Evolutionary conservation across 75 land plant species (phyloP).

Genomic region (Pinus tabuliformis): DNA sequence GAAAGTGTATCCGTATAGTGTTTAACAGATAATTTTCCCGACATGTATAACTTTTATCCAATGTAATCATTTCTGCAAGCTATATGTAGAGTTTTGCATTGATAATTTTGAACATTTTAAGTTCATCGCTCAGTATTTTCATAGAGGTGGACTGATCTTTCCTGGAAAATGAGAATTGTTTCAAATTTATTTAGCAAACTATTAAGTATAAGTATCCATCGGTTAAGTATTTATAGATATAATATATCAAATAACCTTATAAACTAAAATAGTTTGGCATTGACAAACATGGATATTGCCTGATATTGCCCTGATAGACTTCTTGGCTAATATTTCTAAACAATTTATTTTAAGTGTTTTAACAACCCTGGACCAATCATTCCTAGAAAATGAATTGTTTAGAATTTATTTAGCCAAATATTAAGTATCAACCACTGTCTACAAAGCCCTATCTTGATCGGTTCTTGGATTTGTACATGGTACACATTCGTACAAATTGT

Average conservation of each 20-base stretch:
- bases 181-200: too few species aligned
- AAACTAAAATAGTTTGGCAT: too few species aligned
- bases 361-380: neutral
- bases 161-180: neutral
- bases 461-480: too few species aligned
- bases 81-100: neutral
- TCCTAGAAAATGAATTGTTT: neutral
- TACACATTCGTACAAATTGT: too few species aligned
- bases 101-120: slow-evolving; percentile 11
- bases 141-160: neutral
- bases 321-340: neutral
- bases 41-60: slow-evolving; percentile 3
- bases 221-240: too few species aligned
- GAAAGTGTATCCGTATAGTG: neutral
- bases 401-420: too few species aligned
- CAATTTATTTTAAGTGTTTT: slow-evolving; percentile 14
- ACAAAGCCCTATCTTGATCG: too few species aligned
- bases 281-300: too few species aligned
- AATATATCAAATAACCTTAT: too few species aligned
- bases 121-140: slow-evolving; percentile 8
- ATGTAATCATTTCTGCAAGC: slow-evolving; percentile 4
- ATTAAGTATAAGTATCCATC: too few species aligned
- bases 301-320: neutral
- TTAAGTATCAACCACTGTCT: too few species aligned
- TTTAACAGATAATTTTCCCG: slow-evolving; percentile 14